phyloP scores from a whole-genome alignment of 2,329 filamentous ascomycete genomes.

The Ascochyta koolunga region DNA sequence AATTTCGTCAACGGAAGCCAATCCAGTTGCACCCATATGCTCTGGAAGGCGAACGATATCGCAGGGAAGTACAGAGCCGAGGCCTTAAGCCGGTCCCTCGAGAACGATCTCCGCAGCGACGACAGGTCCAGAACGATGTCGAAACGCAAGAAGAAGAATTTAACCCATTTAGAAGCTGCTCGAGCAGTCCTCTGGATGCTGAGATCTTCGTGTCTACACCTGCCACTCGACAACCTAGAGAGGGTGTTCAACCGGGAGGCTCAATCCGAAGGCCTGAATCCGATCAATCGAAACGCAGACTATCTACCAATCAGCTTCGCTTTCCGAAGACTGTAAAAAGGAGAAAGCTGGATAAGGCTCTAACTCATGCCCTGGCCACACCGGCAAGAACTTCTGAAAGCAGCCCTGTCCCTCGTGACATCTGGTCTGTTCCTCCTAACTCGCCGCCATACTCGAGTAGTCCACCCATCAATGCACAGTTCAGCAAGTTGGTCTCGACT shows the following conservation, averaged over 20 bases:
- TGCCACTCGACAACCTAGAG: constrained; percentile 7
- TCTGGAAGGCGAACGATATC: constrained; percentile 53
- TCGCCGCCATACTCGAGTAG: constrained; percentile 51
- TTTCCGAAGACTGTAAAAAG: constrained; percentile 24
- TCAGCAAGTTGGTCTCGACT: constrained; percentile 2
- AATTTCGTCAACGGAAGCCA: constrained; percentile 53
- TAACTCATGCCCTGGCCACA: constrained; percentile 15
- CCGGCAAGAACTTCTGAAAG: constrained; percentile 18
- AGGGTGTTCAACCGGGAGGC: constrained; percentile 5
- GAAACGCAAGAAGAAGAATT: constrained; percentile 45
- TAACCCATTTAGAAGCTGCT: constrained; percentile 28
- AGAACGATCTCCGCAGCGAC: constrained; percentile 33
- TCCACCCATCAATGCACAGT: constrained; percentile 22
- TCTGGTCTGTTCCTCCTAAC: constrained; percentile 50
- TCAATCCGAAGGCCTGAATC: constrained; percentile 10
- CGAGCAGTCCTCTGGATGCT: constrained; percentile 31
- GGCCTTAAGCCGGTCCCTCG: constrained; percentile 53
- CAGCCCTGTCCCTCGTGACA: constrained; percentile 25
- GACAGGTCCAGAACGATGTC: constrained; percentile 16
- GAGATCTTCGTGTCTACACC: constrained; percentile 37
- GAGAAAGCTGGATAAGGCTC: constrained; percentile 26
- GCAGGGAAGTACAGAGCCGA: constrained; percentile 50
- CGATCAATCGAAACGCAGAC: constrained; percentile 6
- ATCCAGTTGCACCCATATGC: constrained; percentile 58
- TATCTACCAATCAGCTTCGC: constrained; percentile 23